Evolutionary conservation across 2,329 filamentous ascomycete genomes (phyloP), one percentile per base, ranked within the genome.

Genomic region (Paramyrothecium sp.): DNA sequence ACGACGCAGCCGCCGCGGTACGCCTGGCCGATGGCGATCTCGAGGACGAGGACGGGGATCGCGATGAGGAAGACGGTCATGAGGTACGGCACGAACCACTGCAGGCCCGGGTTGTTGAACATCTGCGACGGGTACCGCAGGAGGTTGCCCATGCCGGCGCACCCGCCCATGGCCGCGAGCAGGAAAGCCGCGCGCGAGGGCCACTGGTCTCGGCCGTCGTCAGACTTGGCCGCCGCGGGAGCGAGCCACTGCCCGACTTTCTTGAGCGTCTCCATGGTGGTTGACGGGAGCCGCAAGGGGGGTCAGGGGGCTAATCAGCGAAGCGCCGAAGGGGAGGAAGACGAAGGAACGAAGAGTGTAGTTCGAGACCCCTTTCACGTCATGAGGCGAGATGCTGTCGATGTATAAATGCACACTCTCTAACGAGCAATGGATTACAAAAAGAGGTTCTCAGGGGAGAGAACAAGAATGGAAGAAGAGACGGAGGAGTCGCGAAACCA

Each of bases 1-100:
- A 84, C 79, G 44, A 83, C 79, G 3, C 77, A 78, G 13, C 82
- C 82, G 44, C 80, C 81, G 13, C 81, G 80, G 63, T 84, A 83
- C 4, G 82, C 81, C 63, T 85, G 89, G 51, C 91, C 91, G 54
- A 90, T 91, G 54, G 89, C 89, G 53, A 85, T 82, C 65, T 86
- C 83, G n/a, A 53, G 74, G 20, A 82, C 75, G 38, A 84, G 73
- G 0, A 79, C 75, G 1, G 81, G 81, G 47, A 84, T 83, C 44
- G 81, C 81, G 56, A 84, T 75, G 17, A 83, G 65, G 59, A 81
- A 78, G 7, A 85, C 75, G 7, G 80, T 79, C 56, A 85, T 70
- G 4, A 85, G 65, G 59, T 85, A 86, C 0, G 82, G 83, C 19
- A 85, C 78, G 66, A 84, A 86, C 83, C 83, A 86, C 63, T 85